Evolutionary conservation across 176 grass and related monocot species (phyloP).

Genomic region (Metroxylon sagu): DNA sequence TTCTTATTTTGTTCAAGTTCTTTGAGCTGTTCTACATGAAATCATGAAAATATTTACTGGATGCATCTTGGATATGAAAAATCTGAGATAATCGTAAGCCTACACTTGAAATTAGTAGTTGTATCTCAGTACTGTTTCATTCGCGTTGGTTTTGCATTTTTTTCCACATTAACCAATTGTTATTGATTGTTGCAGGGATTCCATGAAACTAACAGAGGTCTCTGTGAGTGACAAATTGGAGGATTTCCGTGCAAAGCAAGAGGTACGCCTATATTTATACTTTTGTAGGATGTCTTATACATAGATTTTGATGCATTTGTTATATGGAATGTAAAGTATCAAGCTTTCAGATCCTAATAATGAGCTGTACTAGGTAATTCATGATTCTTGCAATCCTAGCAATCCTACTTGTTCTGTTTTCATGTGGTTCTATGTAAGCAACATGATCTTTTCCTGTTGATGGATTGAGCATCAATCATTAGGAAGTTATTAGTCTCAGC

Average conservation of each 20-base stretch:
- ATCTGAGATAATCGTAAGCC: too few relatives aligned
- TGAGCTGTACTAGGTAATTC: too few relatives aligned
- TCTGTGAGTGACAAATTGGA: slow-evolving; percentile 94
- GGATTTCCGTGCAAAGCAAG: slow-evolving; percentile 77
- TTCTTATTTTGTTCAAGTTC: too few relatives aligned
- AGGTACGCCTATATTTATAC: slow-evolving; percentile 41
- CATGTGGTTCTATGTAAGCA: not conserved
- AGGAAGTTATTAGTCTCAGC: too few relatives aligned
- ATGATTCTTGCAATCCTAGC: too few relatives aligned
- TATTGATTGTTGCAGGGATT: slow-evolving; percentile 28
- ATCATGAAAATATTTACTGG: too few relatives aligned
- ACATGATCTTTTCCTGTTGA: not conserved
- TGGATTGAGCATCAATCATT: not conserved
- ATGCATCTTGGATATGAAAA: too few relatives aligned
- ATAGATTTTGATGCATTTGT: not conserved
- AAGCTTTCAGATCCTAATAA: too few relatives aligned
- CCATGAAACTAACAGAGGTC: slow-evolving; percentile 80
- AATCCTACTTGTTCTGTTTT: not conserved
- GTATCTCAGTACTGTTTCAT: too few relatives aligned
- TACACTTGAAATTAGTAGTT: too few relatives aligned
- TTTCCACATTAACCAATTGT: slow-evolving; percentile 5
- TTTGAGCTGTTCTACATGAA: too few relatives aligned
- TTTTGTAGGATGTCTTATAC: not conserved
- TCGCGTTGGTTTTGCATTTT: not conserved
- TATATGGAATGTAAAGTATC: too few relatives aligned